Base-by-base conservation (phyloP, 805 yeast genomes). In the Starmerella apis region DNA sequence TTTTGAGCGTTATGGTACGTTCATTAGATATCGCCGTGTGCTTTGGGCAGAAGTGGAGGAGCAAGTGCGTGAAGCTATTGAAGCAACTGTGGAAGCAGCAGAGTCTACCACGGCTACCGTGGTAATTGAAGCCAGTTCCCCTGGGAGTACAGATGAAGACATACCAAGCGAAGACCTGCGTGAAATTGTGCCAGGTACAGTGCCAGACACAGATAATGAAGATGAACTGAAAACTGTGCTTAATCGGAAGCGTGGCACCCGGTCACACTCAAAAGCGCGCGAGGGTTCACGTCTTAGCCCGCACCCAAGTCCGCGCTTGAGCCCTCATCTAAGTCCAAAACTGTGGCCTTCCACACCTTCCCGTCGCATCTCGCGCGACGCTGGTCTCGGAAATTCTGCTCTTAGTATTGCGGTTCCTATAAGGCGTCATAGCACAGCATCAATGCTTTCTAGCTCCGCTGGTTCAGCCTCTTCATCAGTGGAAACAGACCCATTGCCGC, bases 21-120 rank as follows among this genome's bases (percentile, higher is more conserved):
- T 54, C 37, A 24, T 42, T 16, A 30, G 51, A 20, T 55, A 53
- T 46, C 38, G 56, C 9, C 35, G 52, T n/a, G 45, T 51, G 19
- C 47, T 56, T 5, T 55, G 59, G 56, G 27, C 27, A 23, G 60
- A 56, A 45, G 57, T 56, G 16, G 60, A 56, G 46, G 20, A 27
- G 22, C 57, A 55, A 38, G 60, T 56, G 11, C 37, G 50, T 14
- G 31, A 46, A 22, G 55, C 60, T 7, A 55, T 56, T 23, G 60
- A 56, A 14, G 44, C 57, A 6, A 52, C 59, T 3, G 51, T 56
- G 22, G 56, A 52, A 1, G 58, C 58, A 0, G 59, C 59, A 7
- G 58, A 55, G 33, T 48, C 55, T 8, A 50, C 53, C 9, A 55
- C 47, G 8, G 57, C 52, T 11, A 32, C 49, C 1, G 57, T 54